A percentile compares a stretch with the other conserved stretches of the same genome.
Evolutionary conservation across 371 early-diverging fungal genomes (phyloP).

Genomic region (Choanephora cucurbitarum): DNA sequence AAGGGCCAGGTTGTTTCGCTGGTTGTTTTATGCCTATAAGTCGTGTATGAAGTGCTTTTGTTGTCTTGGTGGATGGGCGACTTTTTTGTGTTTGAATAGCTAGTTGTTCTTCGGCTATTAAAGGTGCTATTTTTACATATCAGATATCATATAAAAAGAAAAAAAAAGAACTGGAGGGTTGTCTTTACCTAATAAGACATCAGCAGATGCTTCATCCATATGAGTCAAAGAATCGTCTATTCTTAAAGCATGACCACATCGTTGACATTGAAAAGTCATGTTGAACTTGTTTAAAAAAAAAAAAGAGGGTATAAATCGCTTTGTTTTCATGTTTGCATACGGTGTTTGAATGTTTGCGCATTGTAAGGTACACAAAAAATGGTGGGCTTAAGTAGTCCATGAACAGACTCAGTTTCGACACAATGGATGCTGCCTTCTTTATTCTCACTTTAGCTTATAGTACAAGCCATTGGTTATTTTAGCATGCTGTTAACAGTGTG

Average conservation of each 20-base stretch:
- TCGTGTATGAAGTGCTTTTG: slow-evolving; percentile 1
- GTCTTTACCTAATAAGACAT: slow-evolving; percentile 33
- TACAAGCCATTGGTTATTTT: no score
- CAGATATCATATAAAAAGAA: no score
- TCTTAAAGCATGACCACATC: slow-evolving; percentile 59
- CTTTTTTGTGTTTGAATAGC: slow-evolving; percentile 14
- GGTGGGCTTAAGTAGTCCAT: no score
- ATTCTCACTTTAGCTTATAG: no score
- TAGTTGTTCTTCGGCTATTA: slow-evolving; percentile 33
- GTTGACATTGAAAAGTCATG: slow-evolving; percentile 50
- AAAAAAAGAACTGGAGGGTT: neutral
- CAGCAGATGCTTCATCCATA: slow-evolving; percentile 53
- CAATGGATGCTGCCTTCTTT: no score
- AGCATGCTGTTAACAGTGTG: no score
- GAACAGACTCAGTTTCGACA: no score
- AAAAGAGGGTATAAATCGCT: neutral
- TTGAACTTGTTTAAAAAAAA: neutral
- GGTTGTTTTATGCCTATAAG: slow-evolving; percentile 11
- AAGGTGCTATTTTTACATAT: slow-evolving; percentile 28
- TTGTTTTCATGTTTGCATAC: neutral
- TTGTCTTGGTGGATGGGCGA: slow-evolving; percentile 5
- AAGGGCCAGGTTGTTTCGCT: slow-evolving; percentile 35
- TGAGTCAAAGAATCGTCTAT: slow-evolving; percentile 63
- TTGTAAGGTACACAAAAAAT: no score
- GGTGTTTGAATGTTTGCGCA: no score